Evolutionary conservation across 2,329 filamentous ascomycete species (phyloP).

Genomic region (Elsinoe perseae): DNA sequence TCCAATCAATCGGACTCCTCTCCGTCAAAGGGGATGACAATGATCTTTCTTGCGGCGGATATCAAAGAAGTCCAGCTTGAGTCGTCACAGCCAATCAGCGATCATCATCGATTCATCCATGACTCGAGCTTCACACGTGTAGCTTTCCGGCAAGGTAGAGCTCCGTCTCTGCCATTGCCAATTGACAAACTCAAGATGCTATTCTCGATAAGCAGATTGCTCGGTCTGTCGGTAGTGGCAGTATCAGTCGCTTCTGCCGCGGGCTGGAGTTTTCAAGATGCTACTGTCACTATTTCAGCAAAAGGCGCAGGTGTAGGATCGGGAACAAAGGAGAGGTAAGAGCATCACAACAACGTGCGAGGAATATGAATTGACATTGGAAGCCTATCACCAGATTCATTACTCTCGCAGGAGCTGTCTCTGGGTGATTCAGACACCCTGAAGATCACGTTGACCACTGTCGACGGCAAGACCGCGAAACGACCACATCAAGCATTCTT

Average conservation of each 20-base stretch:
- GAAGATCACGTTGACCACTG: slow-evolving; percentile 73
- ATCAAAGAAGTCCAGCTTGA: slow-evolving; percentile 3
- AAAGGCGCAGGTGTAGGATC: slow-evolving; percentile 49
- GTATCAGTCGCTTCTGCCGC: slow-evolving; percentile 45
- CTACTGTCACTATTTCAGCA: slow-evolving; percentile 55
- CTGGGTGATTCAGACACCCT: slow-evolving; percentile 55
- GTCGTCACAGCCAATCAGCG: background rate
- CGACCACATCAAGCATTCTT: slow-evolving; percentile 93
- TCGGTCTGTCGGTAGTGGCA: slow-evolving; percentile 21
- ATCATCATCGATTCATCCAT: background rate
- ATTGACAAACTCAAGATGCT: slow-evolving; percentile 8
- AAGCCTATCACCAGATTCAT: slow-evolving; percentile 43
- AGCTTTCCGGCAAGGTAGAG: background rate
- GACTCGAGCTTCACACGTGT: slow-evolving; percentile 12
- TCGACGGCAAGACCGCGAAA: slow-evolving; percentile 69
- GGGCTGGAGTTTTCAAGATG: slow-evolving; percentile 66
- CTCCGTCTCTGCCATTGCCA: background rate
- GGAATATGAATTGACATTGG: slow-evolving; percentile 18
- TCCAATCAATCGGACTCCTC: too few relatives aligned
- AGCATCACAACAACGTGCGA: background rate
- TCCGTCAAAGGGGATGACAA: too few relatives aligned
- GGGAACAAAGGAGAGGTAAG: slow-evolving; percentile 52
- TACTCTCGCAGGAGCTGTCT: slow-evolving; percentile 46
- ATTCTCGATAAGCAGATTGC: background rate
- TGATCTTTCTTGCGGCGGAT: slow-evolving; percentile 4